A percentile compares a stretch with the other conserved stretches of the same genome.
Evolutionary conservation across 805 yeast genomes (phyloP).

Genomic region (Groenewaldozyma salmanticensis): DNA sequence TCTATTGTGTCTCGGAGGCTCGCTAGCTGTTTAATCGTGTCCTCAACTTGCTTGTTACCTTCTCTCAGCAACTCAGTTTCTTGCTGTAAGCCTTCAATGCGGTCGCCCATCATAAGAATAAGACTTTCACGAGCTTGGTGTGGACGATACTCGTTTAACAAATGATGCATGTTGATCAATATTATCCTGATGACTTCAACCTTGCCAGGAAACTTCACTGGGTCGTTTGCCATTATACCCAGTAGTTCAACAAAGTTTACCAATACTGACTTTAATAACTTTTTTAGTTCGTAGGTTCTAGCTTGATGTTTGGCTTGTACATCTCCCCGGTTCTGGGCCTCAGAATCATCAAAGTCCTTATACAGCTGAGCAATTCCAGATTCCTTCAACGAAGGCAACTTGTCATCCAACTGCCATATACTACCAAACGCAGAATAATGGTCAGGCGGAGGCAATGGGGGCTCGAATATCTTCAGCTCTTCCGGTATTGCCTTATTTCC

Average conservation of each 20-base stretch:
- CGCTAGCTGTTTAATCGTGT: conserved; percentile 29
- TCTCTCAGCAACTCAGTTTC: conserved; percentile 28
- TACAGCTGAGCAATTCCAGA: conserved; percentile 75
- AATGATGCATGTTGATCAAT: conserved; percentile 82
- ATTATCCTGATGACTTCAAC: conserved; percentile 73
- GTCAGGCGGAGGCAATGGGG: conserved; percentile 31
- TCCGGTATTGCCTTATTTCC: neutral
- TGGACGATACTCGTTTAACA: conserved; percentile 85
- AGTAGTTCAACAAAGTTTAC: conserved; percentile 74
- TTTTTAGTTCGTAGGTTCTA: conserved; percentile 67
- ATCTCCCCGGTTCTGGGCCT: conserved; percentile 10
- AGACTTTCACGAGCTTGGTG: conserved; percentile 91
- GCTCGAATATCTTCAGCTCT: conserved; percentile 11
- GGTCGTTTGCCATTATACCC: conserved; percentile 67
- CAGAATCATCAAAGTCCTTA: conserved; percentile 17
- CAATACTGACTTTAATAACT: conserved; percentile 66
- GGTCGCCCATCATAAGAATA: conserved; percentile 61
- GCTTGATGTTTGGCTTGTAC: conserved; percentile 37
- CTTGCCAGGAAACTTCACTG: conserved; percentile 50
- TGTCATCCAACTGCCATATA: conserved; percentile 71
- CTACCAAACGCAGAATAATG: conserved; percentile 79
- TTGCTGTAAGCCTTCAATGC: conserved; percentile 33
- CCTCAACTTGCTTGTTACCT: conserved; percentile 34
- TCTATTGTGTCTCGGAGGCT: conserved; percentile 7
- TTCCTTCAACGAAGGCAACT: conserved; percentile 62